Evolutionary conservation across 2,329 filamentous ascomycete genomes (phyloP).

Genomic region (Botryotinia narcissicola): DNA sequence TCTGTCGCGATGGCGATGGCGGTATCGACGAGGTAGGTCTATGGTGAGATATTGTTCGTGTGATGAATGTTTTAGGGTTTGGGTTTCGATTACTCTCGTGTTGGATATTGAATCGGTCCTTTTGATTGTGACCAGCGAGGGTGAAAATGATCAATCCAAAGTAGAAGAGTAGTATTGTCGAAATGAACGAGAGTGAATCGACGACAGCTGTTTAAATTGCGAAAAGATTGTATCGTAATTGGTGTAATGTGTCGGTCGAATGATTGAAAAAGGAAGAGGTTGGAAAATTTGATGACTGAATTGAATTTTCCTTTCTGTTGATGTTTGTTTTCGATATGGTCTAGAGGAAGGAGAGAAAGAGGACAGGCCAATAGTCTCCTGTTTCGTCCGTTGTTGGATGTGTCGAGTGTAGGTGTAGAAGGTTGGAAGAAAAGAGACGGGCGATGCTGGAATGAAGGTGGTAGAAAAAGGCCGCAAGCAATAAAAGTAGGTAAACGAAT

Average conservation of each 20-base stretch:
- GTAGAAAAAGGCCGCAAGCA: constrained; percentile 10
- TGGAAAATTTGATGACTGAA: not conserved
- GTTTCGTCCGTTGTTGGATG: constrained; percentile 5
- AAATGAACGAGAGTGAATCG: constrained; percentile 16
- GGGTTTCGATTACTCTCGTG: not conserved
- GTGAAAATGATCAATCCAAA: not conserved
- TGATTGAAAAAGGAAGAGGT: not conserved
- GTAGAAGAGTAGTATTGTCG: not conserved
- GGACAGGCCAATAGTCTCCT: constrained; percentile 10
- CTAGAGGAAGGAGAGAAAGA: not conserved
- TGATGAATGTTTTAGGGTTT: not conserved
- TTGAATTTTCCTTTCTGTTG: not conserved
- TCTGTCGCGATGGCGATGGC: not conserved
- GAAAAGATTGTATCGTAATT: not conserved
- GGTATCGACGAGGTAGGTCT: not conserved
- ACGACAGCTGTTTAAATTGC: not conserved
- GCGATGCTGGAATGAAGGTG: constrained; percentile 18
- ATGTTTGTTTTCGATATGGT: not conserved
- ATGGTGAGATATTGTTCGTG: not conserved
- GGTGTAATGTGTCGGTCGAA: not conserved
- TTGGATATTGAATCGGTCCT: not conserved
- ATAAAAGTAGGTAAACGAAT: constrained; percentile 2
- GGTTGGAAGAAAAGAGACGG: not conserved
- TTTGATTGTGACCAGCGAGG: not conserved
- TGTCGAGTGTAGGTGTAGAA: not conserved